phyloP scores from a whole-genome alignment of 495 filamentous ascomycete species.

The Xylaria sp. region DNA sequence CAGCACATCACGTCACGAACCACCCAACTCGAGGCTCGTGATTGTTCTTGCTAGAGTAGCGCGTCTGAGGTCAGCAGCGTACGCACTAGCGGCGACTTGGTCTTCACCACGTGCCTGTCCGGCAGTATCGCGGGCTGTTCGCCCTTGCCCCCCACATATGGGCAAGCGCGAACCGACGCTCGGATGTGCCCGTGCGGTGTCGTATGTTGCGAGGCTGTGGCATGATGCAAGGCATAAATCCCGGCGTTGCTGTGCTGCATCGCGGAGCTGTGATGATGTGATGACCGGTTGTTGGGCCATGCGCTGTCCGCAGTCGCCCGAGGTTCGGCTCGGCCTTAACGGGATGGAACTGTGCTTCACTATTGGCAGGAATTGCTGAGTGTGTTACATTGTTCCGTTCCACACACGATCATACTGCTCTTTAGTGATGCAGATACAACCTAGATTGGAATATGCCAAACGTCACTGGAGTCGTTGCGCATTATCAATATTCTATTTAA shows the following conservation, averaged over 20 bases:
- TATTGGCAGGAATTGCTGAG: neutral
- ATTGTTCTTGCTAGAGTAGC: neutral
- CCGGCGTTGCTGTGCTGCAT: neutral
- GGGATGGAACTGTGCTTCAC: neutral
- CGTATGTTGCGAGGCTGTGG: conserved; percentile 7
- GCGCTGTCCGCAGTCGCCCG: neutral
- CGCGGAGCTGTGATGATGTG: neutral
- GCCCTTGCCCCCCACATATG: conserved; percentile 2
- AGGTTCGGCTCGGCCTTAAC: neutral
- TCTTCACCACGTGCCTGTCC: conserved; percentile 5
- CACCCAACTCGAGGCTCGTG: neutral
- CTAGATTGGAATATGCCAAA: neutral
- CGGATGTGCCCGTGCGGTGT: neutral
- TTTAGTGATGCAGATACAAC: neutral
- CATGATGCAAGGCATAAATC: neutral
- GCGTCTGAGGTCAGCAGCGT: neutral
- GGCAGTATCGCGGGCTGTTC: conserved; percentile 2
- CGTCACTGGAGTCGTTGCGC: neutral
- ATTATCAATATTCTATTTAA: neutral
- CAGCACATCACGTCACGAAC: neutral
- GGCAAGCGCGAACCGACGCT: neutral
- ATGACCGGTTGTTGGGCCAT: neutral
- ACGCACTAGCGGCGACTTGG: neutral
- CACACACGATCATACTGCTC: neutral
- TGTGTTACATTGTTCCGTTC: neutral